These are phyloP conservation scores for Tricharina praecox DNA, from an alignment of 495 filamentous ascomycete genomes.

Conservation along the genomic window DNA sequence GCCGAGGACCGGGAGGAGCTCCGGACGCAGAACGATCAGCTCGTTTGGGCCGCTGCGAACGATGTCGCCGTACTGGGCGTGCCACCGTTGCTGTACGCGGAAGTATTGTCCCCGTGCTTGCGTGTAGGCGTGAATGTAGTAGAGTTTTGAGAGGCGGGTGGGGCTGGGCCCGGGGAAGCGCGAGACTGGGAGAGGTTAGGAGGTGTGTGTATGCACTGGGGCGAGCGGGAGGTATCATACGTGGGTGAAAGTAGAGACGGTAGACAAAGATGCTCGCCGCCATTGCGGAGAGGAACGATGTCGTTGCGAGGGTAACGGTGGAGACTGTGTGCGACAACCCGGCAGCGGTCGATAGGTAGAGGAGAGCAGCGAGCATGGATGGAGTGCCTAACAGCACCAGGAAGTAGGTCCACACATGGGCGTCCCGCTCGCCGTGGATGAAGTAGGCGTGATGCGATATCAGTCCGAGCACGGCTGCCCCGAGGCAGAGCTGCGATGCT, in stretches of 20 bases:
- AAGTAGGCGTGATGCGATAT: background rate
- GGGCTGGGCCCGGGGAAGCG: background rate
- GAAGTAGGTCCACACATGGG: background rate
- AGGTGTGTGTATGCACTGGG: conserved; percentile 7
- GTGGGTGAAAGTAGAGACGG: conserved; percentile 9
- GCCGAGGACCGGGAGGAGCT: conserved; percentile 4
- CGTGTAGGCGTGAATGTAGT: background rate
- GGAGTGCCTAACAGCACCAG: background rate
- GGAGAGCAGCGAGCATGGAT: background rate
- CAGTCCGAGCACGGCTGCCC: background rate
- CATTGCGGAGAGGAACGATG: conserved; percentile 6
- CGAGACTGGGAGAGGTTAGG: background rate
- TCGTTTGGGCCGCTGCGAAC: conserved; percentile 8
- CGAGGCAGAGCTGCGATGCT: background rate
- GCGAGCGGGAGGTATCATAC: background rate
- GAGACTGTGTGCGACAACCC: background rate
- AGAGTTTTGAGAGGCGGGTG: background rate
- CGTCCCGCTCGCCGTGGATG: conserved; percentile 1
- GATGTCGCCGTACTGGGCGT: background rate
- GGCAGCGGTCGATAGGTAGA: background rate
- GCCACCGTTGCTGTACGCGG: background rate
- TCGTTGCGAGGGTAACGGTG: background rate
- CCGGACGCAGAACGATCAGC: conserved; percentile 1
- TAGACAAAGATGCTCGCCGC: conserved; percentile 7
- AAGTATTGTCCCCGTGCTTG: background rate